Base-by-base conservation (phyloP, 176 grass and related monocot species). In the Hsuehochloa calcarea region DNA sequence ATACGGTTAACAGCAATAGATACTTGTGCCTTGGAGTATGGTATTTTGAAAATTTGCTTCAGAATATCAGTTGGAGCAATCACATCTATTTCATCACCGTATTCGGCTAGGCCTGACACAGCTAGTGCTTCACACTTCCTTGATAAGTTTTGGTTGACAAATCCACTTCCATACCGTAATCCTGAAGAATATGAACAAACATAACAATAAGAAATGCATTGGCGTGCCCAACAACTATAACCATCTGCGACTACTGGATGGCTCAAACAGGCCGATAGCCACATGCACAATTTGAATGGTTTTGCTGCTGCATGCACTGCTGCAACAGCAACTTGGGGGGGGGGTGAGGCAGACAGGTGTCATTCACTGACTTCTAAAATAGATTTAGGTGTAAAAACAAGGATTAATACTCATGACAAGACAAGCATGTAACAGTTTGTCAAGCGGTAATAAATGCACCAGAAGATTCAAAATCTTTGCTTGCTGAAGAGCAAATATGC, bases 31-130 rank as follows among this genome's bases (percentile, higher is more conserved):
- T 96, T 99, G 63, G 96, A 94, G 70, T 96, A 99, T 67, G 93
- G 91, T 77, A 99, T 92, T 87, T 96, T 99, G 72, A 99, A 99
- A 89, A 96, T 99, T 71, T 99, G 96, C 84, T 99, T 99, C 25
- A 99, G 74, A 84, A 99, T 94, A 86, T 99, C 96, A 75, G 93
- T 86, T 61, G 96, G 90, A 15, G 96, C 93, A 88, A 99, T 74
- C 67, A 99, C 91, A 86, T 99, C 96, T 89, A 99, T 87, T 88
- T 96, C 91, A 59, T 95, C 91, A 16, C 88, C 88, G 82, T 94
- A 96, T 82, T 99, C 96, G 2, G 96, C 89, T 47, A 99, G 70
- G 63, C 93, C 96, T 58, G 88, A 99, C 79, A 99, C 93, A 41
- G 96, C 96, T 38, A 99, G 75, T 27, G 96, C 88, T 85, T 99